Conservation (phyloP, 495 filamentous ascomycete genomes). For the Aspergillus asperescens region DNA sequence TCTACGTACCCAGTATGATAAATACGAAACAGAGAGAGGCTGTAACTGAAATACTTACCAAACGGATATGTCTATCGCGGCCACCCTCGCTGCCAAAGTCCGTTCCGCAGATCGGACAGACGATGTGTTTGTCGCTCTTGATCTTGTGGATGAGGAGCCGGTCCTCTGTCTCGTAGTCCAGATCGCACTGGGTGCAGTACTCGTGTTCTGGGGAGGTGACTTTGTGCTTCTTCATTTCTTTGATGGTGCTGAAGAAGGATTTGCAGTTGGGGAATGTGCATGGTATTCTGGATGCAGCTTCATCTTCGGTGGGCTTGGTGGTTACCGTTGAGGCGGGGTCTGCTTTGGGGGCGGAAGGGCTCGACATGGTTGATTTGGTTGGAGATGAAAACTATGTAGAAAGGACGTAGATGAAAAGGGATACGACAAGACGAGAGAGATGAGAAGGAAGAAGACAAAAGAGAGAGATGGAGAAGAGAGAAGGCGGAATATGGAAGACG, state of each 20-base stretch:
- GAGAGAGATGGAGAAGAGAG: neutral
- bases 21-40: too few relatives aligned
- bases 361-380: neutral
- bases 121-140: slow-evolving; percentile 38
- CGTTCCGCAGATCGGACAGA: slow-evolving; percentile 47
- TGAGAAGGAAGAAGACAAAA: neutral
- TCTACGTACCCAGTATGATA: neutral
- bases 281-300: slow-evolving; percentile 24
- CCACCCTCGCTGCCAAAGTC: slow-evolving; percentile 47
- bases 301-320: too few relatives aligned
- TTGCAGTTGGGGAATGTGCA: slow-evolving; percentile 60
- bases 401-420: too few relatives aligned
- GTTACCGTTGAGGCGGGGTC: too few relatives aligned
- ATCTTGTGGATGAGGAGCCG: slow-evolving; percentile 39
- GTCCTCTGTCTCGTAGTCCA: slow-evolving; percentile 43
- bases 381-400: too few relatives aligned
- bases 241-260: slow-evolving; percentile 50
- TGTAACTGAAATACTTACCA: slow-evolving; percentile 36
- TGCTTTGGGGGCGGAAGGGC: too few relatives aligned
- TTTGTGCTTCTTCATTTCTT: slow-evolving; percentile 47
- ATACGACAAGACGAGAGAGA: too few relatives aligned
- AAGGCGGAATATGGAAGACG: neutral
- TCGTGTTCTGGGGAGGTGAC: slow-evolving; percentile 34
- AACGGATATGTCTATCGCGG: slow-evolving; percentile 40
- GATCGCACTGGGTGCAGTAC: slow-evolving; percentile 48